A percentile compares a stretch with the other conserved stretches of the same genome.
These are phyloP conservation scores for Globisporangium middletonii DNA, from an alignment of 352 stramenopile genomes.

Conservation along the genomic window DNA sequence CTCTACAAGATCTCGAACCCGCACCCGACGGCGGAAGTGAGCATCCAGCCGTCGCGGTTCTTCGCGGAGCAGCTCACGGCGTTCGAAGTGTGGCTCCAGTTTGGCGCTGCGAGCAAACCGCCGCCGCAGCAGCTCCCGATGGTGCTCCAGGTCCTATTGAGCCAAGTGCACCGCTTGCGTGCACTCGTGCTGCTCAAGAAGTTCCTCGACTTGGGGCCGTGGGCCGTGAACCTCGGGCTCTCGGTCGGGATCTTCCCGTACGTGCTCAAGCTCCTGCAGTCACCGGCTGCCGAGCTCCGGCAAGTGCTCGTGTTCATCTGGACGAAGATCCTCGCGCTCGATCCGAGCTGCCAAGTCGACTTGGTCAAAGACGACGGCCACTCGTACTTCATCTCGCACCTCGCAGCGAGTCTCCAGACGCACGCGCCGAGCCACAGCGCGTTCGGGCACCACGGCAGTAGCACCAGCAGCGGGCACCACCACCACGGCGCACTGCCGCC, in stretches of 20 bases:
- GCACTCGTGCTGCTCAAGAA: conserved; percentile 93
- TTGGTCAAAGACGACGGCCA: conserved; percentile 96
- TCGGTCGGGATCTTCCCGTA: conserved; percentile 99
- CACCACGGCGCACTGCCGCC: conserved; percentile 9
- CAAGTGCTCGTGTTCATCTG: conserved; percentile 92
- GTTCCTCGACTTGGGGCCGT: conserved; percentile 94
- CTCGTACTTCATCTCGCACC: conserved; percentile 94
- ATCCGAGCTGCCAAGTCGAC: conserved; percentile 94
- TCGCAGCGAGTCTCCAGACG: conserved; percentile 68
- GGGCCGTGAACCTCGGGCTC: conserved; percentile 88
- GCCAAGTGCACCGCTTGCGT: conserved; percentile 94
- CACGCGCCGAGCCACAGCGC: conserved; percentile 9
- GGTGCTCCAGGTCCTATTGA: conserved; percentile 96
- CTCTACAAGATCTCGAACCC: conserved; percentile 86
- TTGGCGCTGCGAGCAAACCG: conserved; percentile 83
- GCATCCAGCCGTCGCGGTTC: conserved; percentile 91
- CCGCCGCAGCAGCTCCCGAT: conserved; percentile 97
- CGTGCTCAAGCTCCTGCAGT: conserved; percentile 97
- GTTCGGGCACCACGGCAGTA: conserved; percentile 3
- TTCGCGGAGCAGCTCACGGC: conserved; percentile 98
- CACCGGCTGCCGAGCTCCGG: conserved; percentile 92
- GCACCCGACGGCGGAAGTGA: conserved; percentile 57
- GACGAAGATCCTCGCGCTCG: conserved; percentile 95
- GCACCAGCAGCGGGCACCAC: not conserved
- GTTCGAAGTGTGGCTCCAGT: conserved; percentile 99